These are phyloP conservation scores for Blastobotrys serpentis DNA, from an alignment of 1,139 yeast species.

Conservation along the genomic window DNA sequence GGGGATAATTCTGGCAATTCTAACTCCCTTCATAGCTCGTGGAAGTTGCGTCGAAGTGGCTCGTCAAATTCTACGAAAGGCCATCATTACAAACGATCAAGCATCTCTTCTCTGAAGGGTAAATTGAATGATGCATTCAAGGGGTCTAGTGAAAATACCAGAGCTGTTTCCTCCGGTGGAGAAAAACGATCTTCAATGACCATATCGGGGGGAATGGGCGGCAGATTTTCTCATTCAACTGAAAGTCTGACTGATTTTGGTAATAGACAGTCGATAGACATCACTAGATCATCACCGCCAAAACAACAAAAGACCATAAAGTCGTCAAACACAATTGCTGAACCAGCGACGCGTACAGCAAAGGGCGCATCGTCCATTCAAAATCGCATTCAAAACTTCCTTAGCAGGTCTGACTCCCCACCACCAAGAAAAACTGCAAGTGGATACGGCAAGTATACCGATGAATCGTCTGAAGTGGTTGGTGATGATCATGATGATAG, in stretches of 20 bases:
- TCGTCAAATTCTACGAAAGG: slow-evolving; percentile 18
- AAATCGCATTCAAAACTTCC: slow-evolving; percentile 61
- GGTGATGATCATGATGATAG: neutral
- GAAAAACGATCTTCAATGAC: slow-evolving; percentile 8
- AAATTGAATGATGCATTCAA: slow-evolving; percentile 37
- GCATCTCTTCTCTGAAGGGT: slow-evolving; percentile 32
- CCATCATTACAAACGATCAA: slow-evolving; percentile 30
- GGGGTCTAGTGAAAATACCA: slow-evolving; percentile 24
- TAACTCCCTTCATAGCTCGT: slow-evolving; percentile 10
- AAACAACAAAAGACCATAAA: neutral
- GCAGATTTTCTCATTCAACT: slow-evolving; percentile 25
- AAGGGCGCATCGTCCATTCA: slow-evolving; percentile 43
- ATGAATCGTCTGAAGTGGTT: slow-evolving; percentile 29
- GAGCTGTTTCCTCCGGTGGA: slow-evolving; percentile 17
- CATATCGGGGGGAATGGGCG: slow-evolving; percentile 1
- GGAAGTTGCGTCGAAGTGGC: slow-evolving; percentile 23
- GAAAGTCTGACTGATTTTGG: slow-evolving; percentile 20
- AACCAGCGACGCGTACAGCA: slow-evolving; percentile 2
- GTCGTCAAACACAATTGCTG: neutral
- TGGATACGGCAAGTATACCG: slow-evolving; percentile 76
- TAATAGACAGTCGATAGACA: neutral
- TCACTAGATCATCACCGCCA: neutral
- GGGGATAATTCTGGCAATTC: slow-evolving; percentile 5
- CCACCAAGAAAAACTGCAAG: slow-evolving; percentile 59
- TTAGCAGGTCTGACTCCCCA: slow-evolving; percentile 49